These are phyloP conservation scores for Aspergillus intermedius DNA, from an alignment of 2,329 filamentous ascomycete species.

Conservation along the genomic window DNA sequence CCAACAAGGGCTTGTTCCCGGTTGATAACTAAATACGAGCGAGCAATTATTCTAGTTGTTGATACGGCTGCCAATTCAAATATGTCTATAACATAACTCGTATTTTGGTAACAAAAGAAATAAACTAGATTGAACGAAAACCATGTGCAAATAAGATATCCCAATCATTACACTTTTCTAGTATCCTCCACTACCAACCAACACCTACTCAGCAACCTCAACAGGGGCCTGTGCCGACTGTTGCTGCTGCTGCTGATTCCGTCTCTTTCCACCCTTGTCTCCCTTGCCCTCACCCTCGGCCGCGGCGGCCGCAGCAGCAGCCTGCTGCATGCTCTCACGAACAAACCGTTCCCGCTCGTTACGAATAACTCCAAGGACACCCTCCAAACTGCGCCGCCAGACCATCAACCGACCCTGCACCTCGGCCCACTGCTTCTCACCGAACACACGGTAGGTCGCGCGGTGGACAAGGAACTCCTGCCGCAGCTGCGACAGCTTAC, in stretches of 20 bases:
- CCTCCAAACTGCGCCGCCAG: slow-evolving; percentile 76
- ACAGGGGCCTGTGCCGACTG: slow-evolving; percentile 22
- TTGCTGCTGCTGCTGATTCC: slow-evolving; percentile 21
- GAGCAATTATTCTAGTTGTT: no score
- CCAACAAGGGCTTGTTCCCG: slow-evolving; percentile 32
- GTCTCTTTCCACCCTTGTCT: slow-evolving; percentile 17
- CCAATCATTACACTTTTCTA: slow-evolving; percentile 4
- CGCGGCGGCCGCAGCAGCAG: slow-evolving; percentile 22
- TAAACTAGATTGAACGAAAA: slow-evolving; percentile 14
- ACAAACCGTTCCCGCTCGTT: slow-evolving; percentile 75
- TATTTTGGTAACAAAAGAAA: slow-evolving; percentile 9
- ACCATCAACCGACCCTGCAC: slow-evolving; percentile 83
- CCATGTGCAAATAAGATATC: slow-evolving; percentile 3
- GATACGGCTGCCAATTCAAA: no score
- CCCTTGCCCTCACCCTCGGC: slow-evolving; percentile 23
- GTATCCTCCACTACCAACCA: background rate
- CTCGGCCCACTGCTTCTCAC: slow-evolving; percentile 97
- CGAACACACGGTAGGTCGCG: slow-evolving; percentile 93
- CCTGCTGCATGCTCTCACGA: slow-evolving; percentile 57
- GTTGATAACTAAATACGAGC: no score
- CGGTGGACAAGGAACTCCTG: slow-evolving; percentile 93
- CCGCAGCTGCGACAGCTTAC: slow-evolving; percentile 88
- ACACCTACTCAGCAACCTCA: slow-evolving; percentile 24
- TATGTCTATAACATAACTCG: slow-evolving; percentile 1
- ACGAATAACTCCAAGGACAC: slow-evolving; percentile 70